Base-by-base conservation (phyloP, 495 filamentous ascomycete genomes). In the Aspergillus heteromorphus region DNA sequence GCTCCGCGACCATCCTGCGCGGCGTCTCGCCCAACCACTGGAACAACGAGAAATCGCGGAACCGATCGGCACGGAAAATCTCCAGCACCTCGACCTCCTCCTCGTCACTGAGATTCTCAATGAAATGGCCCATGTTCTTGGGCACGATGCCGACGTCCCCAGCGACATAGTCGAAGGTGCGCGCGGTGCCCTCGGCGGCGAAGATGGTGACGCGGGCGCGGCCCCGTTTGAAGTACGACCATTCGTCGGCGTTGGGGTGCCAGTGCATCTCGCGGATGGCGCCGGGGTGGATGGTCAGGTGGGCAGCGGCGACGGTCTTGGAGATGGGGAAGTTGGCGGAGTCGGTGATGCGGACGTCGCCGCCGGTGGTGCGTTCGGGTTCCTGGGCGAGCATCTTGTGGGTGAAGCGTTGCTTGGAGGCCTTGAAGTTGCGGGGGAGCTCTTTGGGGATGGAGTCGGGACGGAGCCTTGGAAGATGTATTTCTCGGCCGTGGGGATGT, bases 21-120 rank as follows among this genome's bases (percentile, higher is more conserved):
- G 84, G 85, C 13, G 83, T 85, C 71, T 84, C 80, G 4, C 83
- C 84, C 59, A 88, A 63, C 85, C 84, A 88, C 65, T 88, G 83
- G 61, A 84, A 83, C 14, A 87, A 69, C 4, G 78, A 83, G 59
- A 88, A 84, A 51, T 87, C 84, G 34, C 76, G 68, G 55, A 83
- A 83, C 56, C 77, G 67, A 48, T 83, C 80, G 0, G 79, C 74
- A 8, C 77, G 71, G 65, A 83, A 83, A 11, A 84, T 70, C 60
- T 84, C 82, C 34, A 84, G 65, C 69, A 83, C 73, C 58, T 83
- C 79, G n/a, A 84, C 51, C 1, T 65, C 63, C 38, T 80, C 78
- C 50, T 83, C 78, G 36, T 82, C 79, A 4, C 31, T 40, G 17
- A 51, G 34, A 23, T 51, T 51, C 49, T 51, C 49, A 11, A 51